phyloP scores from a whole-genome alignment of 352 stramenopile genomes.

The Phytophthora cryptogea region DNA sequence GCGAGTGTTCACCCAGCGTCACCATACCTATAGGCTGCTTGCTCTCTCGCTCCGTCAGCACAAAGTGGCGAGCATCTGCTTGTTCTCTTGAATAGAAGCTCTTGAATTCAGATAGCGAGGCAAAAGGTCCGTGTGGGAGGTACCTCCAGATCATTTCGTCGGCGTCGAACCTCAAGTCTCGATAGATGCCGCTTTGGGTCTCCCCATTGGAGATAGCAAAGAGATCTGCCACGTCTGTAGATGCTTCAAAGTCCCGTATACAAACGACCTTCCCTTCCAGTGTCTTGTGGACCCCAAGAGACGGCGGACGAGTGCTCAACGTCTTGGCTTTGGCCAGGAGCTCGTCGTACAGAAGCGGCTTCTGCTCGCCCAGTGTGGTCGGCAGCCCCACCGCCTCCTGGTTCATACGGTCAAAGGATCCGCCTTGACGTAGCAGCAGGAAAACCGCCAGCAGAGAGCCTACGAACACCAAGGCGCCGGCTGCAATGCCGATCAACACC shows the following conservation, averaged over 20 bases:
- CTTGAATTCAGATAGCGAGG: conserved; percentile 38
- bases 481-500: conserved; percentile 78
- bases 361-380: conserved; percentile 55
- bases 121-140: conserved; percentile 68
- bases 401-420: conserved; percentile 89
- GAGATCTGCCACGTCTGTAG: conserved; percentile 37
- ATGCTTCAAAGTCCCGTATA: conserved; percentile 49
- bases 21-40: conserved; percentile 77
- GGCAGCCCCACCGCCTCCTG: conserved; percentile 79
- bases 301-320: conserved; percentile 38
- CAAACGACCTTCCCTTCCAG: conserved; percentile 48
- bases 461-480: conserved; percentile 83
- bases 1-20: conserved; percentile 73
- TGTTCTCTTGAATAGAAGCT: conserved; percentile 41
- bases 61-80: conserved; percentile 56
- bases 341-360: conserved; percentile 89
- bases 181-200: conserved; percentile 56
- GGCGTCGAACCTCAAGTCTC: conserved; percentile 61
- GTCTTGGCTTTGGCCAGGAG: conserved; percentile 62
- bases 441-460: conserved; percentile 85
- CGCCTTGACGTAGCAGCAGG: conserved; percentile 77
- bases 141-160: conserved; percentile 85
- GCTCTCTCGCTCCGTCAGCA: conserved; percentile 59
- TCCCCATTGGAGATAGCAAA: conserved; percentile 58
- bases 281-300: conserved; percentile 25